Evolutionary conservation across 352 stramenopile genomes (phyloP).

Genomic region (Globisporangium echinulatum): DNA sequence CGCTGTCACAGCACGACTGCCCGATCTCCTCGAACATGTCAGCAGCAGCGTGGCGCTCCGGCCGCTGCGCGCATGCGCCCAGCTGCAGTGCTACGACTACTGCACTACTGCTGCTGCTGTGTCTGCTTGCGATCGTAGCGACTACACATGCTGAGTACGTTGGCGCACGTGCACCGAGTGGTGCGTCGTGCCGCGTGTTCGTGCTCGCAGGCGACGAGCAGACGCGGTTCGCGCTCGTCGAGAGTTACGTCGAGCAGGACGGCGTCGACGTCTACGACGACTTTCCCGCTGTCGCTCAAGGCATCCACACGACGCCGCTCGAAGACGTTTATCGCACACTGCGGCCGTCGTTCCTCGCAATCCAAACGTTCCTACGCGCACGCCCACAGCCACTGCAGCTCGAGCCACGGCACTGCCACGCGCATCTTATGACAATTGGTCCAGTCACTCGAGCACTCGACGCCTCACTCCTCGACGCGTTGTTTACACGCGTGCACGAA

Average conservation of each 20-base stretch:
- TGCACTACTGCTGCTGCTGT: not conserved
- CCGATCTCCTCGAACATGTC: no score
- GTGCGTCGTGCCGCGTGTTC: conserved; percentile 48
- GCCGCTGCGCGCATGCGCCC: no score
- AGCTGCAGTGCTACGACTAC: not conserved
- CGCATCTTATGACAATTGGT: conserved; percentile 24
- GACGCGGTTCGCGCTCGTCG: conserved; percentile 47
- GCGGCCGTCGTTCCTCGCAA: conserved; percentile 33
- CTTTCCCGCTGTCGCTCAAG: conserved; percentile 18
- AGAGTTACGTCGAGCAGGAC: conserved; percentile 44
- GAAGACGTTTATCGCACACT: conserved; percentile 37
- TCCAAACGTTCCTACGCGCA: conserved; percentile 24
- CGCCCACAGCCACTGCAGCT: conserved; percentile 18
- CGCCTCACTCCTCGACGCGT: conserved; percentile 14
- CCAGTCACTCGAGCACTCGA: conserved; percentile 21
- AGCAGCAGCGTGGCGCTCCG: no score
- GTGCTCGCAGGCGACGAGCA: conserved; percentile 24
- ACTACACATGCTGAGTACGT: conserved; percentile 8
- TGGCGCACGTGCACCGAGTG: conserved; percentile 11
- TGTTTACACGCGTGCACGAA: conserved; percentile 29
- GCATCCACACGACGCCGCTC: conserved; percentile 17
- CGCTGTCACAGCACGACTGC: no score
- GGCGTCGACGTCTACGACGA: conserved; percentile 40
- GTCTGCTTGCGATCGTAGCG: conserved; percentile 6
- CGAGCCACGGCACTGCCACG: conserved; percentile 48